Evolutionary conservation across 2,329 filamentous ascomycete genomes (phyloP), one percentile per base, ranked within the genome.

Genomic region (Zarea fungicola): DNA sequence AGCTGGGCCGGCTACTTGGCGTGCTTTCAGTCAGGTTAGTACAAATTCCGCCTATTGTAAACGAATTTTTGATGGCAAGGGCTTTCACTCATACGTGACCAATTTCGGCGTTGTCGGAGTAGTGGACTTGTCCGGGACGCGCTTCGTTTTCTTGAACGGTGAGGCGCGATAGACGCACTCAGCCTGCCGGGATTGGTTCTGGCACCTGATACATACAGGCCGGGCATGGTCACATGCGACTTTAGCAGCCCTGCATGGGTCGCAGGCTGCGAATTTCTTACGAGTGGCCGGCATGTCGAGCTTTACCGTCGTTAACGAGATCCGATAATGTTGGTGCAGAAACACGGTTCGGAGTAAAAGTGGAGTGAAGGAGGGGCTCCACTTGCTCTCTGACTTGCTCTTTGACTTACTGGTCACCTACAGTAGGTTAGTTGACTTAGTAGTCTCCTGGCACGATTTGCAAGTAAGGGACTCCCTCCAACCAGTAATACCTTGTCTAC

Each of bases 181-280:
- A 13, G 22, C n/a, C 13, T 42, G 34, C 18, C 50, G 53, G 10
- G 47, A 46, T 25, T 43, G 37, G 22, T 52, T 52, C 14, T 40
- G 51, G 25, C 61, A 63, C 11, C 61, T 55, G 19, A 55, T 54
- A 35, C 62, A 64, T 16, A 54, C 54, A 6, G 61, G 60, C 35
- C 52, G 37, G n/a, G 46, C 32, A 49, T 64, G 62, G 43, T 61
- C 54, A 50, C 57, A 57, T 3, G 56, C 58, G 13, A 60, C 47
- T 36, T 61, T 61, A 3, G 58, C 51, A 7, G 43, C 32, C 54
- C 65, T 36, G 55, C 66, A 53, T 46, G 65, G 39, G 53, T 65
- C 52, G 56, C 63, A 60, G 1, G 58, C 58, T 23, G 48, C 41
- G 28, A 44, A 50, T 19, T 45, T 44, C n/a, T 42, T 50, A 35